Percentiles rank a stretch among this genome's conserved stretches.
Evolutionary conservation across 2,329 filamentous ascomycete genomes (phyloP).

Genomic region (Trichoderma citrinoviride): DNA sequence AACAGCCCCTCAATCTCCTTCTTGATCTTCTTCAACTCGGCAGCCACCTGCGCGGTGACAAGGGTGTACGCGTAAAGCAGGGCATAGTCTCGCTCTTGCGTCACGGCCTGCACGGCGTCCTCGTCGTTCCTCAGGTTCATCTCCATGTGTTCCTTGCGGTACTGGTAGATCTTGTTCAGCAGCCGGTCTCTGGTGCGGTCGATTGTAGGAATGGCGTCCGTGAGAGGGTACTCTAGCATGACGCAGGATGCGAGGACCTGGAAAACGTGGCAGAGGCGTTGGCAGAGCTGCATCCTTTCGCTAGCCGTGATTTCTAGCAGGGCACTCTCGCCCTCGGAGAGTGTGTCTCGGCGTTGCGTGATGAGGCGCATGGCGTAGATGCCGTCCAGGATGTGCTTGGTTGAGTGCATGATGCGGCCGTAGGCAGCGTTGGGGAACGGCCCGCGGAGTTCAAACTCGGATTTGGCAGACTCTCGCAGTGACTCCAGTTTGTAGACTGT

Average conservation of each 20-base stretch:
- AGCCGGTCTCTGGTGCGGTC: constrained; percentile 77
- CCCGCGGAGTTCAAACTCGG: constrained; percentile 83
- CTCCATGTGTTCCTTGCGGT: constrained; percentile 65
- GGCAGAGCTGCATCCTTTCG: constrained; percentile 78
- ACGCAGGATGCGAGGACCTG: constrained; percentile 86
- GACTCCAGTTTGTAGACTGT: constrained; percentile 67
- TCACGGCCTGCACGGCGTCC: constrained; percentile 37
- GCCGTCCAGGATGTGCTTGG: constrained; percentile 81
- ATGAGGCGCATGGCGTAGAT: constrained; percentile 97
- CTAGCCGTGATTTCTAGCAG: constrained; percentile 74
- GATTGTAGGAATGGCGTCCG: constrained; percentile 82
- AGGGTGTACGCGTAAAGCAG: constrained; percentile 86
- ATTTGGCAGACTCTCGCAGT: constrained; percentile 69
- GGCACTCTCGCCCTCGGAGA: constrained; percentile 76
- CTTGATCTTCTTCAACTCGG: constrained; percentile 60
- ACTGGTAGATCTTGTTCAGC: constrained; percentile 83
- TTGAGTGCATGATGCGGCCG: constrained; percentile 72
- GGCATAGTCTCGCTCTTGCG: constrained; percentile 80
- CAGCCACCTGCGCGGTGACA: constrained; percentile 64
- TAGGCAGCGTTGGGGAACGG: constrained; percentile 78
- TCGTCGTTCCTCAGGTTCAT: constrained; percentile 25
- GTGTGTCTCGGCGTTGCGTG: constrained; percentile 67
- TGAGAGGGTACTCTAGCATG: constrained; percentile 91
- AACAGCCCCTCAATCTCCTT: constrained; percentile 61
- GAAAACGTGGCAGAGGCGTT: constrained; percentile 85